Evolutionary conservation across 2,329 filamentous ascomycete species (phyloP).

Genomic region (Colletotrichum neosansevieriae): DNA sequence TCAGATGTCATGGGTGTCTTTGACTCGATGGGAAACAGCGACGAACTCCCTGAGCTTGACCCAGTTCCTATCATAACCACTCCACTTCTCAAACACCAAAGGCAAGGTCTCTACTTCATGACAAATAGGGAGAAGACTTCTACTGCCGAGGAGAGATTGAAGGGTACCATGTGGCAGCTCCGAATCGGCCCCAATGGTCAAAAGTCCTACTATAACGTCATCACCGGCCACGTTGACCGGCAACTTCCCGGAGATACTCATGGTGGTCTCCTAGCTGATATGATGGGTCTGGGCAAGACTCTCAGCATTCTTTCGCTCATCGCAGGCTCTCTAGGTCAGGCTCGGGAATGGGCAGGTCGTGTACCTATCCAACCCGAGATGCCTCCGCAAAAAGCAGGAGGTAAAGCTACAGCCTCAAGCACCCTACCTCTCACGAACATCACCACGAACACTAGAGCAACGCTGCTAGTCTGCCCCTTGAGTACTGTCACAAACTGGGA

Average conservation of each 20-base stretch:
- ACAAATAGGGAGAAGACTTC: slow-evolving; percentile 75
- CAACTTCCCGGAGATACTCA: slow-evolving; percentile 74
- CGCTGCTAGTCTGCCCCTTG: slow-evolving; percentile 87
- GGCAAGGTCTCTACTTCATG: slow-evolving; percentile 91
- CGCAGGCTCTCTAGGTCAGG: slow-evolving; percentile 72
- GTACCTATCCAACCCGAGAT: slow-evolving; percentile 63
- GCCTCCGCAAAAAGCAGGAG: slow-evolving; percentile 51
- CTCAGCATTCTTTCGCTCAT: slow-evolving; percentile 87
- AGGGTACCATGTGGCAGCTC: slow-evolving; percentile 83
- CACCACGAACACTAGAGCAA: slow-evolving; percentile 79
- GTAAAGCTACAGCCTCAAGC: slow-evolving; percentile 53
- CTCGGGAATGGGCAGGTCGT: slow-evolving; percentile 70
- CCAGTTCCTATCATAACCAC: slow-evolving; percentile 72
- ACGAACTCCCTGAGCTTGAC: slow-evolving; percentile 81
- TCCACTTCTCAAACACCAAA: slow-evolving; percentile 84
- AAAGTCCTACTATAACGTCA: slow-evolving; percentile 82
- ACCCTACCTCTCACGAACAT: slow-evolving; percentile 64
- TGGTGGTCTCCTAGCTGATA: slow-evolving; percentile 83
- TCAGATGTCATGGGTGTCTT: slow-evolving; percentile 89
- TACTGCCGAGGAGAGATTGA: slow-evolving; percentile 69
- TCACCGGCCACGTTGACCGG: slow-evolving; percentile 77
- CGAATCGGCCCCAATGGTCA: slow-evolving; percentile 63
- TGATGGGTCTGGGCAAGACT: slow-evolving; percentile 92
- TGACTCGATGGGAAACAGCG: slow-evolving; percentile 81
- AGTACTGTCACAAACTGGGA: slow-evolving; percentile 97